These are phyloP conservation scores for Leccinum ochraceum DNA, from an alignment of 768 basidiomycete species.

Conservation along the genomic window DNA sequence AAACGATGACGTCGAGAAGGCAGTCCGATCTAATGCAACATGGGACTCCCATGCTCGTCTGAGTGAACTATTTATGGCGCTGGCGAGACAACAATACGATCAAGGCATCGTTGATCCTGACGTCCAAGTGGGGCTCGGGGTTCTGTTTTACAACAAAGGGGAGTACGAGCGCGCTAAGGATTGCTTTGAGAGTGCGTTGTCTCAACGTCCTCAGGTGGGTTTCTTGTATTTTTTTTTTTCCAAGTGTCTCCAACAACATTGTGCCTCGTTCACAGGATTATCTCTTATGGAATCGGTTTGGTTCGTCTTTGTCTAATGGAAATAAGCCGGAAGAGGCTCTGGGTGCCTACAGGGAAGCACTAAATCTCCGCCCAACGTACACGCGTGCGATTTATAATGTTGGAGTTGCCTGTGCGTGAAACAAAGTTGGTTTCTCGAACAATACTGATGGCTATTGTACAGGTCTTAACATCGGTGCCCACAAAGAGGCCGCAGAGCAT, in stretches of 20 bases:
- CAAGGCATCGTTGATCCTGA: slow-evolving; percentile 79
- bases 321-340: slow-evolving; percentile 93
- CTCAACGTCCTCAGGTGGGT: slow-evolving; percentile 68
- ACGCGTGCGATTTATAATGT: slow-evolving; percentile 98
- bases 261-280: slow-evolving; percentile 61
- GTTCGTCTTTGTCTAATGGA: slow-evolving; percentile 93
- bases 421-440: slow-evolving; percentile 1
- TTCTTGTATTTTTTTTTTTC: neutral
- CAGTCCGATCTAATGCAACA: slow-evolving; percentile 54
- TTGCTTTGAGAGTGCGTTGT: slow-evolving; percentile 89
- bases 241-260: neutral
- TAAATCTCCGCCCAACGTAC: slow-evolving; percentile 90
- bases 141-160: slow-evolving; percentile 85
- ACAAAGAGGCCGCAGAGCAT: slow-evolving; percentile 96
- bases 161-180: slow-evolving; percentile 91
- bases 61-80: slow-evolving; percentile 77
- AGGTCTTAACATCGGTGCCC: slow-evolving; percentile 96
- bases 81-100: slow-evolving; percentile 82
- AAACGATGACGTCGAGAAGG: slow-evolving; percentile 54
- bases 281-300: slow-evolving; percentile 92
- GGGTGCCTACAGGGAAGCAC: slow-evolving; percentile 86
- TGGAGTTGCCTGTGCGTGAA: slow-evolving; percentile 89
- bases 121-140: slow-evolving; percentile 90
- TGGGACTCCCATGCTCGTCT: slow-evolving; percentile 85
- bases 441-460: slow-evolving; percentile 4